phyloP scores from a whole-genome alignment of 768 basidiomycete species.

The Floccularia luteovirens region DNA sequence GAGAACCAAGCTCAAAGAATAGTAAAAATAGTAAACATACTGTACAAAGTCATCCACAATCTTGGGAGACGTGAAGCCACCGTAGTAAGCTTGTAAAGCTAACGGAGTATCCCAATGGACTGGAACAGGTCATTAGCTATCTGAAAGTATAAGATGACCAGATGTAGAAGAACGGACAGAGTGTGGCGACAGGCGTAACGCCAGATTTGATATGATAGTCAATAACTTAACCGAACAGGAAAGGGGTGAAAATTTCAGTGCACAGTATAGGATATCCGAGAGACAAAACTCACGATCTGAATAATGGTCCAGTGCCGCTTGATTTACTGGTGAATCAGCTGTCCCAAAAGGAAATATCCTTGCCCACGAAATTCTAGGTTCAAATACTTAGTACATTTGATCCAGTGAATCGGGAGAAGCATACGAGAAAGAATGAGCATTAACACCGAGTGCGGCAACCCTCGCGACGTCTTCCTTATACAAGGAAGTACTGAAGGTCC shows the following conservation, averaged over 20 bases:
- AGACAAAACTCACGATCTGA: slow-evolving; percentile 24
- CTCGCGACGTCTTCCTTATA: slow-evolving; percentile 46
- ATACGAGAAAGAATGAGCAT: slow-evolving; percentile 45
- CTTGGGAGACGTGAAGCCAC: slow-evolving; percentile 36
- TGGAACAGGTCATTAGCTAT: slow-evolving; percentile 8
- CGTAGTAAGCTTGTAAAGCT: slow-evolving; percentile 39
- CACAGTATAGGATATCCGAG: neutral
- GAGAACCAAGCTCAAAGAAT: neutral
- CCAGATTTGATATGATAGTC: slow-evolving; percentile 33
- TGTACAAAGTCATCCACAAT: slow-evolving; percentile 42
- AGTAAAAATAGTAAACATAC: slow-evolving; percentile 14
- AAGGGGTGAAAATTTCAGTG: slow-evolving; percentile 2
- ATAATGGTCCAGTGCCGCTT: slow-evolving; percentile 36
- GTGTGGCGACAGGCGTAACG: slow-evolving; percentile 38
- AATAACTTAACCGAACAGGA: slow-evolving; percentile 30
- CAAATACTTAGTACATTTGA: neutral
- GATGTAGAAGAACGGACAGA: slow-evolving; percentile 26
- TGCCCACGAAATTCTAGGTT: slow-evolving; percentile 41
- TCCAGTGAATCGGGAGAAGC: slow-evolving; percentile 8
- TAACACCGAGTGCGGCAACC: slow-evolving; percentile 42
- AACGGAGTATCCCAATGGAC: slow-evolving; percentile 46
- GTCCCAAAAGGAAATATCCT: slow-evolving; percentile 43
- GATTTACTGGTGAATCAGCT: slow-evolving; percentile 40
- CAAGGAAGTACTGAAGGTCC: slow-evolving; percentile 41
- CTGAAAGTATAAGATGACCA: neutral